Evolutionary conservation across 2,329 filamentous ascomycete species (phyloP), one percentile per base, ranked within the genome.

Genomic region (Phyllosticta capitalensis): DNA sequence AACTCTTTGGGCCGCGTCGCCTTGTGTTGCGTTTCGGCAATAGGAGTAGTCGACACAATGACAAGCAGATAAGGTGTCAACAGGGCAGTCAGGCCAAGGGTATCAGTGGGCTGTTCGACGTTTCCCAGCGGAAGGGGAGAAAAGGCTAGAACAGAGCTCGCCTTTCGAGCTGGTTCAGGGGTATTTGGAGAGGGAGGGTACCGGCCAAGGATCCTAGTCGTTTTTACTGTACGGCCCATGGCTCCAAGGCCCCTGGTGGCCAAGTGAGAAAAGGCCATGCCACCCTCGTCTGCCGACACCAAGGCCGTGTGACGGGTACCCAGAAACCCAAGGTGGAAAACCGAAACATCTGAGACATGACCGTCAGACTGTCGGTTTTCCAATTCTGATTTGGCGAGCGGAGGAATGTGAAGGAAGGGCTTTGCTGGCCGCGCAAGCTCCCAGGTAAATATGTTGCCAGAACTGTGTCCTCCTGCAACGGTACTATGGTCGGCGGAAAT

Each of bases 181-280:
- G 78, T 76, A n/a, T 81, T 76, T 14, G 83, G 78, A 14, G 84
- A 79, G 63, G 89, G 82, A 0, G 92, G 92, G 74, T 99, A 99
- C 56, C 94, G 84, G 6, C 95, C 94, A 5, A 99, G 76, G 62
- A 99, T 92, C 61, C 95, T 83, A 2, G 89, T 92, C 0, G 90
- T 95, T 75, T 90, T 96, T 53, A 99, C 88, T 0, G 85, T 87
- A 60, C 94, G 83, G 5, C 88, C 91, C 21, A 99, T 81, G 22
- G 91, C 83, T 3, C 94, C 94, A 45, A 95, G 87, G 1, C 94
- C 95, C 66, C 95, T 82, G 9, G 90, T 95, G 9, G 94, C 95
- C 9, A 99, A 81, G 73, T 99, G 95, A 2, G 94, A 96, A 72
- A 99, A 99, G 0, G 94, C 92, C 95, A 99, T 99, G 20, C 95